These are phyloP conservation scores for Kandelia obovata DNA, from an alignment of 345 rosid species.

Conservation along the genomic window DNA sequence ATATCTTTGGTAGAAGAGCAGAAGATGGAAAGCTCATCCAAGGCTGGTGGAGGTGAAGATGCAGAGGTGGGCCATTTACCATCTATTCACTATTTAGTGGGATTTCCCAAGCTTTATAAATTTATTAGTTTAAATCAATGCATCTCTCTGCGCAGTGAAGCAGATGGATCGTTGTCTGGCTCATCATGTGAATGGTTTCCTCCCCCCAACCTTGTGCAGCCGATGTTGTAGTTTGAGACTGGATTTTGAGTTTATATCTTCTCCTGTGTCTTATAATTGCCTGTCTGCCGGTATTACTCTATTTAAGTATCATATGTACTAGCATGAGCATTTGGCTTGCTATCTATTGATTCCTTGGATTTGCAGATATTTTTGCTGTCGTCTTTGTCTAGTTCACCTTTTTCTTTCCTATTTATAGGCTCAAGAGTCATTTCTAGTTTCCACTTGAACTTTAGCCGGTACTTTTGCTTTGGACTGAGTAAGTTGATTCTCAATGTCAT, in stretches of 20 bases:
- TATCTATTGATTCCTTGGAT: neutral
- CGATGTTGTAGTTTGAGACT: slow-evolving; percentile 6
- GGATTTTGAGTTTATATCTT: neutral
- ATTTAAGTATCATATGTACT: slow-evolving; percentile 2
- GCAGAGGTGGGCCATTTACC: slow-evolving; percentile 18
- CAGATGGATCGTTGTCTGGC: neutral
- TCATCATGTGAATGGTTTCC: slow-evolving; percentile 12
- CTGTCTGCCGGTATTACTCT: slow-evolving; percentile 8
- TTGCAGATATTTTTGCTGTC: no score
- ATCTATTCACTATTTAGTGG: neutral
- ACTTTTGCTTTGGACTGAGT: no score
- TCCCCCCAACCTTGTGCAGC: neutral
- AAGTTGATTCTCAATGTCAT: no score
- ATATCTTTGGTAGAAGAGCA: slow-evolving; percentile 14
- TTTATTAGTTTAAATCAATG: neutral
- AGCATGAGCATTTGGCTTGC: slow-evolving; percentile 9
- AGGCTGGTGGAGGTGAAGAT: slow-evolving; percentile 14
- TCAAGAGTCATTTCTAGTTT: no score
- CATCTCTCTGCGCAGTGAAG: slow-evolving; percentile 9
- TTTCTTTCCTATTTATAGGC: no score
- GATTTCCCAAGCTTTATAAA: neutral
- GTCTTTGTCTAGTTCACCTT: no score
- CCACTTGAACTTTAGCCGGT: no score
- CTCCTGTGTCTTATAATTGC: slow-evolving; percentile 11
- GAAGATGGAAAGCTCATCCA: slow-evolving; percentile 18